A percentile compares a stretch with the other conserved stretches of the same genome.
phyloP scores from a whole-genome alignment of 2,329 filamentous ascomycete species.

The Trichoderma sp. region DNA sequence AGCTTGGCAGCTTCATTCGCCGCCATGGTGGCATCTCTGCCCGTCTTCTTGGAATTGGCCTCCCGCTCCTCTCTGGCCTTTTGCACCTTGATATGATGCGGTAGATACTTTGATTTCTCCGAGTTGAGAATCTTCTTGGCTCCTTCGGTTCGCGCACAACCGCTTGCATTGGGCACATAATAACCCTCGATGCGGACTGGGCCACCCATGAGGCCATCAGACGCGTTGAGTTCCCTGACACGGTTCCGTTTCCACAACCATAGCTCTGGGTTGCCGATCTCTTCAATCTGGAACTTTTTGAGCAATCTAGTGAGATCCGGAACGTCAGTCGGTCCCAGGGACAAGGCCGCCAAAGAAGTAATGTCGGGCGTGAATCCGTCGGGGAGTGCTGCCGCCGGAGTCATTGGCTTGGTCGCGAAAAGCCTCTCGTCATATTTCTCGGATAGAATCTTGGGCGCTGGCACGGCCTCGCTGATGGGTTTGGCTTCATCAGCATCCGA shows the following conservation, averaged over 20 bases:
- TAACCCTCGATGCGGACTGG: constrained; percentile 56
- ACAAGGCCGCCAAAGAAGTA: constrained; percentile 42
- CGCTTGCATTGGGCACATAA: constrained; percentile 82
- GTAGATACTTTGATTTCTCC: constrained; percentile 96
- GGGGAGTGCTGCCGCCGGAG: constrained; percentile 45
- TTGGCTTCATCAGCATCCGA: constrained; percentile 41
- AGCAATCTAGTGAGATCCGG: constrained; percentile 49
- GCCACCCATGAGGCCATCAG: constrained; percentile 26
- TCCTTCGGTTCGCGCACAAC: constrained; percentile 86
- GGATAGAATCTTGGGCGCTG: constrained; percentile 40
- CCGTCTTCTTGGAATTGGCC: constrained; percentile 63
- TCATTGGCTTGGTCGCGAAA: constrained; percentile 48
- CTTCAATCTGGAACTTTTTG: constrained; percentile 44
- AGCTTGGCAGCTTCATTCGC: constrained; percentile 70
- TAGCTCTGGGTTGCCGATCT: constrained; percentile 49
- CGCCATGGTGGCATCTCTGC: constrained; percentile 61
- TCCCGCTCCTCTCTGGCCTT: constrained; percentile 90
- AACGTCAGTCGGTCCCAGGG: constrained; percentile 43
- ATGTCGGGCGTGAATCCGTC: constrained; percentile 46
- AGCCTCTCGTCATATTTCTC: constrained; percentile 47
- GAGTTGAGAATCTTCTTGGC: constrained; percentile 94
- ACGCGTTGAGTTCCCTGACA: constrained; percentile 53
- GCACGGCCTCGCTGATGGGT: constrained; percentile 25
- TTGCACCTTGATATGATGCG: constrained; percentile 94
- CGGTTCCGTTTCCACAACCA: constrained; percentile 58